Evolutionary conservation across 2,329 filamentous ascomycete genomes (phyloP).

Genomic region (Penicillium sclerotiorum): DNA sequence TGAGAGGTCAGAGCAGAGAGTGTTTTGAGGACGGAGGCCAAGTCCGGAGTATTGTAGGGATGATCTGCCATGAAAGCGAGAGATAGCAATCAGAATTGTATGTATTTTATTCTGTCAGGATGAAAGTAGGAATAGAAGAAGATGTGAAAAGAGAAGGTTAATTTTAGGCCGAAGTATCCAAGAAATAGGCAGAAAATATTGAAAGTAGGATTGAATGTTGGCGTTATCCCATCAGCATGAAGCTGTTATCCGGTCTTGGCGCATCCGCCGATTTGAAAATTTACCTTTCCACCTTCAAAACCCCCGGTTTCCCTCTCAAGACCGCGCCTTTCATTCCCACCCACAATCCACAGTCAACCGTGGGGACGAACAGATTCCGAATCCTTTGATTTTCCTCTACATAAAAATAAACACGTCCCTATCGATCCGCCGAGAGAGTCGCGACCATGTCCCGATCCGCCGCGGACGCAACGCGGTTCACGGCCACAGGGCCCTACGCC

Average conservation of each 20-base stretch:
- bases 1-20: conserved; percentile 40
- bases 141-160: not conserved
- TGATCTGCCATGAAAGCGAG: conserved; percentile 18
- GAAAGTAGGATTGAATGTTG: conserved; percentile 8
- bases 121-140: not conserved
- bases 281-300: conserved; percentile 25
- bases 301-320: conserved; percentile 6
- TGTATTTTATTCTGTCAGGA: conserved; percentile 21
- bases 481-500: conserved; percentile 53
- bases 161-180: not conserved
- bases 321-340: conserved; percentile 11
- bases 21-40: conserved; percentile 46
- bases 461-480: conserved; percentile 54
- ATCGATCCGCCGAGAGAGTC: not conserved
- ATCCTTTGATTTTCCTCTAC: not conserved
- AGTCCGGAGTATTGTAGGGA: conserved; percentile 37
- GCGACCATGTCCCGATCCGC: conserved; percentile 49
- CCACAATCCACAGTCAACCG: not conserved
- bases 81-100: conserved; percentile 5
- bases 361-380: not conserved
- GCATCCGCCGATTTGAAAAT: conserved; percentile 28
- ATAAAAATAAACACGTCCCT: not conserved
- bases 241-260: conserved; percentile 25
- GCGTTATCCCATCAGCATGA: conserved; percentile 3
- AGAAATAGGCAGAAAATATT: not conserved